Evolutionary conservation across 257 asterid species (phyloP).

Genomic region (Solanum appendiculatum): DNA sequence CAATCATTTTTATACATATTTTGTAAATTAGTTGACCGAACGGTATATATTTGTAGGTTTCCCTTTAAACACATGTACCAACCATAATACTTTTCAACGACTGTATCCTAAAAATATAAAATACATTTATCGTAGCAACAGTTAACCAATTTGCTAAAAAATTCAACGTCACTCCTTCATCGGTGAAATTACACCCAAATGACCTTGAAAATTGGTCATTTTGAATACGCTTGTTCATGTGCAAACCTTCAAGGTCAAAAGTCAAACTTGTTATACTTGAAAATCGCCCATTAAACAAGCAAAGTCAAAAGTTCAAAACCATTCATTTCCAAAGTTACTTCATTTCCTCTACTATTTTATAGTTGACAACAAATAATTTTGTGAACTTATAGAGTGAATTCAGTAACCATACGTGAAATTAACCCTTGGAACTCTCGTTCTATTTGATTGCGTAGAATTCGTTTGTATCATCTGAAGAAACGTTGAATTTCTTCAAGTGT

Average conservation of each 20-base stretch:
- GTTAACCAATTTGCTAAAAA: background rate
- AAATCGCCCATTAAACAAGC: background rate
- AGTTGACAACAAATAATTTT: background rate
- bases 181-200: background rate
- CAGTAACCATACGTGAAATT: background rate
- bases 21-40: background rate
- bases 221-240: background rate
- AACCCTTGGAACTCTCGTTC: background rate
- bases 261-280: background rate
- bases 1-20: background rate
- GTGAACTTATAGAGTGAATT: background rate
- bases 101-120: background rate
- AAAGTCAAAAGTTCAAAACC: background rate
- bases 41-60: background rate
- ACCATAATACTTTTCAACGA: background rate
- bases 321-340: background rate
- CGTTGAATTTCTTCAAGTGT: conserved; percentile 72
- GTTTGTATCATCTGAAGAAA: conserved; percentile 33
- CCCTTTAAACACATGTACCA: background rate
- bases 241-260: background rate
- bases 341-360: background rate
- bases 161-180: background rate
- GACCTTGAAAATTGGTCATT: background rate
- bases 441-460: background rate
- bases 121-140: background rate